Base-by-base conservation (phyloP, 768 basidiomycete species). In the Xerocomellus chrysenteron region DNA sequence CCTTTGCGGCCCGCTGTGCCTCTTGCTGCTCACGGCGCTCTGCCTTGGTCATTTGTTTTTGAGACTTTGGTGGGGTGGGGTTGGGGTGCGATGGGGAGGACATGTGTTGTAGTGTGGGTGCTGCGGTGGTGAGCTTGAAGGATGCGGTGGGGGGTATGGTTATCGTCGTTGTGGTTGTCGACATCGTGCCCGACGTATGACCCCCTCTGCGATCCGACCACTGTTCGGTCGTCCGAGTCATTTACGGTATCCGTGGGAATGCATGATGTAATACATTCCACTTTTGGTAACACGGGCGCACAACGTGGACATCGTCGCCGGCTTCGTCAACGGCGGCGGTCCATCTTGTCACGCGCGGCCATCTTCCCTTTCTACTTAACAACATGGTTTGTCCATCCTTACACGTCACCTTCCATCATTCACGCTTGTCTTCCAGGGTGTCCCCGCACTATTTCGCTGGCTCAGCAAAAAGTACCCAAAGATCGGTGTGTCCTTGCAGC, bases 401-500 rank as follows among this genome's bases (percentile, higher is more conserved):
- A 8, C 33, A 9, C 26, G 2, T 9, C 44, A 1, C 13, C 13
- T n/a, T 24, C 33, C 13, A 8, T 46, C 14, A 12, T 44, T 70
- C 12, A 60, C 39, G 13, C 48, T n/a, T 33, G 41, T 40, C 40
- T 54, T 60, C 12, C 56, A 96, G 95, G 95, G 95, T 86, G 95
- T 98, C 59, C 95, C 95, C 57, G 96, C 96, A 46, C 82, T 98
- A 60, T 98, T 98, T 77, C 87, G 96, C 69, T 99, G 96, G 95
- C 81, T 98, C 56, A 97, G 94, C 72, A 95, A 90, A 79, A 98
- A 98, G 74, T 99, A 99, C 72, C 94, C 96, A 50, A 98, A 93
- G 81, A 98, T 96, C 67, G 86, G 94, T 91, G 56, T 52, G 87
- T 78, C 26, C 13, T 16, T 4, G 41, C 13, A 42, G 11, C 6